Evolutionary conservation across 441 rosid species (phyloP).

Genomic region (Pelargonium citronellum): DNA sequence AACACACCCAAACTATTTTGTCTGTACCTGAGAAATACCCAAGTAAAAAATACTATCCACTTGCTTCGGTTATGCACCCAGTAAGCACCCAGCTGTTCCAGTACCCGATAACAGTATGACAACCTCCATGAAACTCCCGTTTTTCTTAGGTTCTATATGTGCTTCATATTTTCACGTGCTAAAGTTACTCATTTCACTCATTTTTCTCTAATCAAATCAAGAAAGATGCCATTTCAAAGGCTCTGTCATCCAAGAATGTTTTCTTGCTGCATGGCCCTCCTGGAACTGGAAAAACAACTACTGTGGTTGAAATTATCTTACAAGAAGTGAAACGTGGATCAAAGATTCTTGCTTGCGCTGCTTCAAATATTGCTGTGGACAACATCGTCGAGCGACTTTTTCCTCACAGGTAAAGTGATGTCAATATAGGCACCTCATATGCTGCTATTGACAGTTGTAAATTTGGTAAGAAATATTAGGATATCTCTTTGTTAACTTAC

Average conservation of each 20-base stretch:
- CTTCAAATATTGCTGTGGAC: conserved; percentile 98
- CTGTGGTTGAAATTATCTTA: conserved; percentile 85
- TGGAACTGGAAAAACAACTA: conserved; percentile 96
- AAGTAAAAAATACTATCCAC: too few relatives aligned
- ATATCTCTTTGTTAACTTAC: not conserved
- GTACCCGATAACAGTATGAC: too few relatives aligned
- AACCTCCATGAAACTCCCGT: not conserved
- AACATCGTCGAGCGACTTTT: conserved; percentile 94
- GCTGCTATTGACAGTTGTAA: not conserved
- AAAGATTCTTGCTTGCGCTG: conserved; percentile 93
- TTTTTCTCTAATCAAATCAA: conserved; percentile 27
- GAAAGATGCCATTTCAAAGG: conserved; percentile 84
- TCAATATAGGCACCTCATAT: conserved; percentile 2
- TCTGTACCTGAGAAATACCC: too few relatives aligned
- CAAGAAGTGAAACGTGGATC: conserved; percentile 95
- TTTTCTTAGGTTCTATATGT: conserved; percentile 6
- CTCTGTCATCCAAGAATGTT: conserved; percentile 79
- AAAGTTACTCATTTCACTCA: conserved; percentile 15
- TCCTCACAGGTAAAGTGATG: conserved; percentile 61
- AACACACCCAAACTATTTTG: too few relatives aligned
- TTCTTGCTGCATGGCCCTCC: conserved; percentile 96
- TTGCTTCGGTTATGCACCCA: too few relatives aligned
- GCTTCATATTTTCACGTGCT: conserved; percentile 14
- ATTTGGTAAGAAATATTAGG: not conserved
- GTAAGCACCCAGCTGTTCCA: too few relatives aligned